phyloP scores from a whole-genome alignment of 2,329 filamentous ascomycete genomes.

The Diaporthe caulivora region DNA sequence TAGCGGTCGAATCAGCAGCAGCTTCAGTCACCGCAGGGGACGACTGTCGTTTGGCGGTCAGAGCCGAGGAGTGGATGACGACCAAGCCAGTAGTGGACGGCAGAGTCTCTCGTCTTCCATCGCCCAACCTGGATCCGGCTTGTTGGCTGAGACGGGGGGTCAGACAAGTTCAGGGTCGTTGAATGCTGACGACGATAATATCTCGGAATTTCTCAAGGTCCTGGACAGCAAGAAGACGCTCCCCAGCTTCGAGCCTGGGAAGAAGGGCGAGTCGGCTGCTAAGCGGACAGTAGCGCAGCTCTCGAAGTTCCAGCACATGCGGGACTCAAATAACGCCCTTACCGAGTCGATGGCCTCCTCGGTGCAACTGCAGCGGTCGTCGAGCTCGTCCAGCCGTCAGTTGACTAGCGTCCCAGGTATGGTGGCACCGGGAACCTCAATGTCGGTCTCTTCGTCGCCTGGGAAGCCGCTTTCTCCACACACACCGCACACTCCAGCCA shows the following conservation, averaged over 20 bases:
- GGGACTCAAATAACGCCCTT: conserved; percentile 87
- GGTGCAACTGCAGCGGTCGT: conserved; percentile 84
- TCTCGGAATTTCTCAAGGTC: conserved; percentile 91
- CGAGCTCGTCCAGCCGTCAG: conserved; percentile 76
- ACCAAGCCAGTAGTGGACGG: conserved; percentile 84
- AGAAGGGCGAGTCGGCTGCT: conserved; percentile 76
- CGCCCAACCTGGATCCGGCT: conserved; percentile 80
- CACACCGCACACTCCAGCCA: conserved; percentile 92
- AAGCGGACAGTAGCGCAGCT: conserved; percentile 84
- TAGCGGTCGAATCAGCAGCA: conserved; percentile 91
- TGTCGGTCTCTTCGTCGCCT: conserved; percentile 89
- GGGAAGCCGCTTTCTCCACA: conserved; percentile 91
- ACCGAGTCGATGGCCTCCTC: conserved; percentile 96
- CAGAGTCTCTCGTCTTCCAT: conserved; percentile 79
- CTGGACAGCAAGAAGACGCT: conserved; percentile 91
- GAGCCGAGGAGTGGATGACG: conserved; percentile 76
- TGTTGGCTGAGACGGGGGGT: conserved; percentile 78
- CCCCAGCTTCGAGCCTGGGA: conserved; percentile 78
- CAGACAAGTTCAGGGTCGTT: conserved; percentile 76
- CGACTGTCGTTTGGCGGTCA: conserved; percentile 82
- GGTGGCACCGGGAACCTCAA: conserved; percentile 74
- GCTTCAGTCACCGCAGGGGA: conserved; percentile 87
- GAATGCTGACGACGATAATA: conserved; percentile 88
- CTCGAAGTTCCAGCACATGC: conserved; percentile 88
- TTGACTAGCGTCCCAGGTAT: conserved; percentile 74